phyloP scores from a whole-genome alignment of 805 yeast species.

The Candida maesae region DNA sequence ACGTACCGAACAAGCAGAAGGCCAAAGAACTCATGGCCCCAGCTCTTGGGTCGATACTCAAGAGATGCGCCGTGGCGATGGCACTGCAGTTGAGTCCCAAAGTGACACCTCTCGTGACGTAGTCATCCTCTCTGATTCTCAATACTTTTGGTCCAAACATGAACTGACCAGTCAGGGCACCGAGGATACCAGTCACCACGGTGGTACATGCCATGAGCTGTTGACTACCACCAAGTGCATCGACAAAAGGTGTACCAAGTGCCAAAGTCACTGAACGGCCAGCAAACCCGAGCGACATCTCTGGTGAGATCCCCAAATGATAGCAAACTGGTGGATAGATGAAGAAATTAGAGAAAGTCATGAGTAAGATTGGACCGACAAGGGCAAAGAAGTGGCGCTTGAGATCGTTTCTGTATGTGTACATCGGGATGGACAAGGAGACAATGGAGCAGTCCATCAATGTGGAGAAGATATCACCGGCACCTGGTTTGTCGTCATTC shows the following conservation, averaged over 20 bases:
- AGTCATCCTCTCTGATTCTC: constrained; percentile 57
- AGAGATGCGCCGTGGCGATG: constrained; percentile 72
- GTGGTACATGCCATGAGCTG: constrained; percentile 78
- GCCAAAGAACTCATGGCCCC: constrained; percentile 74
- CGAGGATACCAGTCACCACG: constrained; percentile 70
- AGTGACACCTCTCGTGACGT: constrained; percentile 71
- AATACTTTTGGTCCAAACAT: constrained; percentile 37
- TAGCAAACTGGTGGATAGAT: constrained; percentile 68
- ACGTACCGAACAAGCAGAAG: constrained; percentile 68
- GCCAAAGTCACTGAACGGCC: constrained; percentile 80
- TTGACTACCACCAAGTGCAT: constrained; percentile 63
- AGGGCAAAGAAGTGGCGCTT: constrained; percentile 53
- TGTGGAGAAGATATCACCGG: constrained; percentile 70
- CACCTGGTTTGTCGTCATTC: constrained; percentile 57
- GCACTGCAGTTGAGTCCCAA: constrained; percentile 81
- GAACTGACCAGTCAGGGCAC: constrained; percentile 60
- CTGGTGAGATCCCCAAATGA: constrained; percentile 57
- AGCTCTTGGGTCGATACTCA: constrained; percentile 70
- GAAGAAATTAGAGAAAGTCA: constrained; percentile 57
- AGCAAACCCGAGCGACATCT: constrained; percentile 66
- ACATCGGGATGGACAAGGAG: constrained; percentile 74
- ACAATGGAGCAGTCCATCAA: constrained; percentile 77
- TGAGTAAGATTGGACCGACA: constrained; percentile 53
- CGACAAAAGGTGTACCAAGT: constrained; percentile 69
- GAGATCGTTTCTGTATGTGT: constrained; percentile 63